These are phyloP conservation scores for Leishmania guyanensis DNA, from an alignment of 208 protist genomes.

Conservation along the genomic window DNA sequence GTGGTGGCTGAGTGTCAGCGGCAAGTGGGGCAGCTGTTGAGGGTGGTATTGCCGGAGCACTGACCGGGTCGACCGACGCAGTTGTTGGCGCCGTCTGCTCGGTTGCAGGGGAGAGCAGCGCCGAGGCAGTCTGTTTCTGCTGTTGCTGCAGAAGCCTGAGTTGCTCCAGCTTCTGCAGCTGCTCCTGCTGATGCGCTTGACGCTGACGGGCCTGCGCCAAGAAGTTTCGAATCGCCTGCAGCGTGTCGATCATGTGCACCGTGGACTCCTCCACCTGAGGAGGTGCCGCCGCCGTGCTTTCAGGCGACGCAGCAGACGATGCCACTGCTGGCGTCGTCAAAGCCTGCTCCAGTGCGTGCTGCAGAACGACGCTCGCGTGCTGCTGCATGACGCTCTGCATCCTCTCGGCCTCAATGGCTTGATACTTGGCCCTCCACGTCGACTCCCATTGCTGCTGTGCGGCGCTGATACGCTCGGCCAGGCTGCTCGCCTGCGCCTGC, in stretches of 20 bases:
- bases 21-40: constrained; percentile 1
- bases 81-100: background rate
- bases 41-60: background rate
- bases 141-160: constrained; percentile 16
- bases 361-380: constrained; percentile 45
- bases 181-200: constrained; percentile 20
- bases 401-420: constrained; percentile 44
- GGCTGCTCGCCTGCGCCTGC: constrained; percentile 42
- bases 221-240: constrained; percentile 33
- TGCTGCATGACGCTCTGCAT: constrained; percentile 45
- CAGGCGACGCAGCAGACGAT: constrained; percentile 8
- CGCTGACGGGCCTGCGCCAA: constrained; percentile 30
- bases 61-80: background rate
- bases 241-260: constrained; percentile 24
- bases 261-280: constrained; percentile 19
- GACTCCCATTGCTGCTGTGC: constrained; percentile 66
- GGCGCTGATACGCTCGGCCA: constrained; percentile 57
- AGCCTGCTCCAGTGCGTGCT: constrained; percentile 52
- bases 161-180: constrained; percentile 12
- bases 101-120: background rate
- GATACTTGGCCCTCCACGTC: constrained; percentile 56
- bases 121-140: constrained; percentile 6
- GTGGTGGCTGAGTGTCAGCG: background rate
- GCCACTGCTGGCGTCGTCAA: constrained; percentile 8
- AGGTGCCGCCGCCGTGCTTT: background rate